phyloP scores from a whole-genome alignment of 2,329 filamentous ascomycete species.

The Neophaeococcomyces mojaviensis region DNA sequence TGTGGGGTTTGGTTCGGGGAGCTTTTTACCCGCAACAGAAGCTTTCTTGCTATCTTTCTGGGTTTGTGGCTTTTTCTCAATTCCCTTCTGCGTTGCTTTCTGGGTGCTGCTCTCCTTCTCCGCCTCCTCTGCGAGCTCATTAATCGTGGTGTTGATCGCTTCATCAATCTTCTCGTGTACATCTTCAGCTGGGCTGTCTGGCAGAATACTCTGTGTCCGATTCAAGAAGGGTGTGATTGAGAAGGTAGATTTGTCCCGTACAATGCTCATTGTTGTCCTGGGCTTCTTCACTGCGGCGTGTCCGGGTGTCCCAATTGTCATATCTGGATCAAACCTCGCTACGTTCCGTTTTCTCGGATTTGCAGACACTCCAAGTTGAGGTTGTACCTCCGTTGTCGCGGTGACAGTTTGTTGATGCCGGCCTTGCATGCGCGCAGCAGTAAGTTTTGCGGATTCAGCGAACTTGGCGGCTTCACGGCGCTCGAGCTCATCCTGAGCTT shows the following conservation, averaged over 20 bases:
- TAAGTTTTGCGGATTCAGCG: slow-evolving; percentile 25
- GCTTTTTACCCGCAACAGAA: neutral
- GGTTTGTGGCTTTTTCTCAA: neutral
- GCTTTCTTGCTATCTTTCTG: neutral
- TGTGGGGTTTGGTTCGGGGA: slow-evolving; percentile 1
- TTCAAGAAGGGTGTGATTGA: slow-evolving; percentile 93
- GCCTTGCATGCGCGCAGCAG: slow-evolving; percentile 17
- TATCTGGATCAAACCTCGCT: slow-evolving; percentile 36
- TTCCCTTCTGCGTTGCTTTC: neutral
- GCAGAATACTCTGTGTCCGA: slow-evolving; percentile 55
- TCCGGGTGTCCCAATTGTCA: slow-evolving; percentile 46
- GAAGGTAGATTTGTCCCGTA: slow-evolving; percentile 83
- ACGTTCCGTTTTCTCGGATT: slow-evolving; percentile 36
- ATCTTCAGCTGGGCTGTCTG: slow-evolving; percentile 32
- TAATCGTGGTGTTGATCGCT: slow-evolving; percentile 14
- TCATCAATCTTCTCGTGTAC: slow-evolving; percentile 14
- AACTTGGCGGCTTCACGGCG: slow-evolving; percentile 32
- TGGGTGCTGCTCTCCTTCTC: neutral
- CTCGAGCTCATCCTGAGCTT: slow-evolving; percentile 47
- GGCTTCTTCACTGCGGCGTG: slow-evolving; percentile 49
- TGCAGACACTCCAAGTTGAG: too few relatives aligned
- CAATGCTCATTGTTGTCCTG: slow-evolving; percentile 45
- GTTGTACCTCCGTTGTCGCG: neutral
- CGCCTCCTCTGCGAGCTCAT: slow-evolving; percentile 7
- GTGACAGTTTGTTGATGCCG: slow-evolving; percentile 2